Percentiles rank a stretch among this genome's conserved stretches.
phyloP scores from a whole-genome alignment of 371 early-diverging fungal species.

The Polyrhizophydium stewartii region DNA sequence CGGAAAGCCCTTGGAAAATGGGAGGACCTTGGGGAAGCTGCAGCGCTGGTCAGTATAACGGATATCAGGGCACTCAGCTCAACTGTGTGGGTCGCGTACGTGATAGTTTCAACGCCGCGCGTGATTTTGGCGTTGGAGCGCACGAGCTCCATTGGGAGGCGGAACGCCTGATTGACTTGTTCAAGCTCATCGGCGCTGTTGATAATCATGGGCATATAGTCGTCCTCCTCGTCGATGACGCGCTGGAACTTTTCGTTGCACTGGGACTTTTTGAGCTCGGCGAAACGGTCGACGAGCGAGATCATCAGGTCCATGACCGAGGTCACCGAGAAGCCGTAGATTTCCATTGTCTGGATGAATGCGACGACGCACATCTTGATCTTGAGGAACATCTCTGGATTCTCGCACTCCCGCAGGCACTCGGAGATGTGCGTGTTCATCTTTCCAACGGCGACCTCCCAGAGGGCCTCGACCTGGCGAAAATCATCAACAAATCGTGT shows the following conservation, averaged over 20 bases:
- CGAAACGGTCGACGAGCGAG: constrained; percentile 76
- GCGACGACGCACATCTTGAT: constrained; percentile 72
- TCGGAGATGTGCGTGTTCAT: constrained; percentile 74
- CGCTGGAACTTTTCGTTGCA: constrained; percentile 67
- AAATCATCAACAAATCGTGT: background rate
- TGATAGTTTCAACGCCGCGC: background rate
- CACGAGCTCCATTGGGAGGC: background rate
- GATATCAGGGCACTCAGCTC: background rate
- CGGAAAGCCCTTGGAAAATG: constrained; percentile 80
- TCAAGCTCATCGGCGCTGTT: constrained; percentile 62
- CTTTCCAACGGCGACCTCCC: constrained; percentile 80
- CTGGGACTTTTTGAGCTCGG: constrained; percentile 68
- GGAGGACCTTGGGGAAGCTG: constrained; percentile 75
- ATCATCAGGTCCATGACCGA: constrained; percentile 67
- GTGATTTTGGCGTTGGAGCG: background rate
- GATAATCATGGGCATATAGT: constrained; percentile 78
- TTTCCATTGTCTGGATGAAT: constrained; percentile 88
- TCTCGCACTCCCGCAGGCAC: constrained; percentile 69
- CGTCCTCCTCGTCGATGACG: constrained; percentile 77
- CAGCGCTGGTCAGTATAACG: background rate
- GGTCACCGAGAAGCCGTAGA: constrained; percentile 67
- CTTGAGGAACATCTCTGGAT: constrained; percentile 69
- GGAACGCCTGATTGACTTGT: constrained; percentile 24
- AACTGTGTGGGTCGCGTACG: background rate
- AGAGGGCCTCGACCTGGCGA: constrained; percentile 73